Conservation (phyloP, 129 eudicot genomes). For the Helianthus tuberosus region DNA sequence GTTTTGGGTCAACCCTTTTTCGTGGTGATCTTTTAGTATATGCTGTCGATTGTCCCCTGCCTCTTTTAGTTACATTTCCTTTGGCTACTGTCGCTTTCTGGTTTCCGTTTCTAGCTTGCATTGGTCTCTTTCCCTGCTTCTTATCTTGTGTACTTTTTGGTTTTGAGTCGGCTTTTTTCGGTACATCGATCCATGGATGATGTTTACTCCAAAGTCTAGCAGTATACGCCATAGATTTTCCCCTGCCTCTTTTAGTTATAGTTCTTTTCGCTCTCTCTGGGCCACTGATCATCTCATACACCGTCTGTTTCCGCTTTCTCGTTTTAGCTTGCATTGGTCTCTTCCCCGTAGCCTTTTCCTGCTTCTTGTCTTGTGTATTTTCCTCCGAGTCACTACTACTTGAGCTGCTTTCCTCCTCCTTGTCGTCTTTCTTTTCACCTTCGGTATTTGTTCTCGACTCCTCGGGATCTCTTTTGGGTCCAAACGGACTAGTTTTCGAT, state of each 20-base stretch:
- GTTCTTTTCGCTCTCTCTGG: too few species aligned
- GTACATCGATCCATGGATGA: neutral
- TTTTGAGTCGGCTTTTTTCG: neutral
- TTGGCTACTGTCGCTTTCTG: neutral
- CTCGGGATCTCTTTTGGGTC: neutral
- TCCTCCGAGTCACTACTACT: constrained; percentile 1
- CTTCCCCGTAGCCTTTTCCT: constrained; percentile 4
- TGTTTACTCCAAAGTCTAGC: neutral
- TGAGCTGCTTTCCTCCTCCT: neutral
- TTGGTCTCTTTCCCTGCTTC: neutral
- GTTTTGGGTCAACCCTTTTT: neutral
- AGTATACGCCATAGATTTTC: neutral
- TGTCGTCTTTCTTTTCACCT: constrained; percentile 1
- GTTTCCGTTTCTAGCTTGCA: neutral
- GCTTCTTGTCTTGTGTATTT: neutral
- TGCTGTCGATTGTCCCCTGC: neutral
- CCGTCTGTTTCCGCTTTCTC: neutral
- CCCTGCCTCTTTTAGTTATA: neutral
- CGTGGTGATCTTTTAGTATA: neutral
- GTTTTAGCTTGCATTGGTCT: neutral
- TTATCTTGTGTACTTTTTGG: neutral
- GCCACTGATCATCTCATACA: neutral
- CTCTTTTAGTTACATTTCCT: constrained; percentile 1
- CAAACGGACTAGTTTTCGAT: neutral
- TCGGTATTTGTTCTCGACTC: neutral